A percentile compares a stretch with the other conserved stretches of the same genome.
These are phyloP conservation scores for Daldinia sp. DNA, from an alignment of 2,329 filamentous ascomycete genomes.

Conservation along the genomic window DNA sequence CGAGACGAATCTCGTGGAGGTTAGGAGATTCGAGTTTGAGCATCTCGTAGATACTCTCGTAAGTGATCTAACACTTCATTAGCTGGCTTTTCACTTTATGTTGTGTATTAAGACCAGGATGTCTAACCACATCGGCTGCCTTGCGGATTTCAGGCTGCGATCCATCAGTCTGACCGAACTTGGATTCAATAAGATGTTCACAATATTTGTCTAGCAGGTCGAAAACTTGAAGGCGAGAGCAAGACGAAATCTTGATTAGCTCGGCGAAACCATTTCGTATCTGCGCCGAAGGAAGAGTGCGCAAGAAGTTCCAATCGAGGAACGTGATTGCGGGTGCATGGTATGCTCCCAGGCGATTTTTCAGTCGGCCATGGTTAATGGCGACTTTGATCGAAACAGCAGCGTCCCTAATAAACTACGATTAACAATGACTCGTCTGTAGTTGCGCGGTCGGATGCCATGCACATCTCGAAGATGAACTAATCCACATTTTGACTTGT, in stretches of 20 bases:
- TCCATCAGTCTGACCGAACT: constrained; percentile 72
- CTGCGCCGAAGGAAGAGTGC: constrained; percentile 73
- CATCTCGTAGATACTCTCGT: constrained; percentile 79
- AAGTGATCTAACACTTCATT: constrained; percentile 65
- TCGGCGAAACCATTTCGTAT: constrained; percentile 81
- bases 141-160: constrained; percentile 66
- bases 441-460: too few species aligned
- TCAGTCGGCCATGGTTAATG: constrained; percentile 81
- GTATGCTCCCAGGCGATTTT: constrained; percentile 79
- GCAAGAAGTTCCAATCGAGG: constrained; percentile 79
- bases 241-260: constrained; percentile 81
- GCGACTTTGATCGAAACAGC: constrained; percentile 83
- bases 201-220: constrained; percentile 76
- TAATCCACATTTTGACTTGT: too few species aligned
- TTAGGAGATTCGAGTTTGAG: constrained; percentile 79
- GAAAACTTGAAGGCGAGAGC: constrained; percentile 74
- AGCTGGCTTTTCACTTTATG: background rate
- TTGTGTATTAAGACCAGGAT: background rate
- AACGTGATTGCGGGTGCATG: constrained; percentile 79
- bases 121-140: constrained; percentile 65
- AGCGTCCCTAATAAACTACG: constrained; percentile 62
- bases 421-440: background rate
- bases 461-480: too few species aligned
- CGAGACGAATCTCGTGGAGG: constrained; percentile 77
- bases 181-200: constrained; percentile 73